A percentile compares a stretch with the other conserved stretches of the same genome.
phyloP scores from a whole-genome alignment of 2,329 filamentous ascomycete genomes.

The Alternaria triticina region DNA sequence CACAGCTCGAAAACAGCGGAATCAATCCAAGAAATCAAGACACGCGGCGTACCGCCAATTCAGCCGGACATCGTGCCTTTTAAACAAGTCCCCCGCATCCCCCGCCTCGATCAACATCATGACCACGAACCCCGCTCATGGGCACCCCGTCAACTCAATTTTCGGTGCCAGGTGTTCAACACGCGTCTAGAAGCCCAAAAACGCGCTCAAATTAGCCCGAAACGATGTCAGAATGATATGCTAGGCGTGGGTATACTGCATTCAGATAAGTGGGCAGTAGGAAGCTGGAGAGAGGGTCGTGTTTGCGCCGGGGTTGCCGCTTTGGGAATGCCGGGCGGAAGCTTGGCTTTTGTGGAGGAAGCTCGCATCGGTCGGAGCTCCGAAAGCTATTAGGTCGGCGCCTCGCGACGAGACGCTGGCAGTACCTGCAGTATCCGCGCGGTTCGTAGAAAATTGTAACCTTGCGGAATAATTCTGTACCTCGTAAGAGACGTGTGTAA shows the following conservation, averaged over 20 bases:
- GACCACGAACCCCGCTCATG: conserved; percentile 13
- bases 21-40: neutral
- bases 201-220: conserved; percentile 5
- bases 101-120: conserved; percentile 28
- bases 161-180: neutral
- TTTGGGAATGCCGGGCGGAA: conserved; percentile 21
- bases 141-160: neutral
- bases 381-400: neutral
- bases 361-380: conserved; percentile 24
- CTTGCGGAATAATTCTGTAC: too few species aligned
- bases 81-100: conserved; percentile 30
- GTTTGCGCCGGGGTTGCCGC: conserved; percentile 30
- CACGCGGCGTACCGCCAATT: neutral
- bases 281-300: neutral
- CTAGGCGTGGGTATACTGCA: conserved; percentile 23
- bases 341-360: neutral
- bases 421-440: neutral
- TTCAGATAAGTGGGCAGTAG: conserved; percentile 11
- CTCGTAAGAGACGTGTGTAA: neutral
- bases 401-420: neutral
- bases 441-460: neutral
- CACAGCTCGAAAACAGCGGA: neutral
- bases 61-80: conserved; percentile 23
- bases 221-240: neutral
- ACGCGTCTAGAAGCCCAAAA: neutral